Evolutionary conservation across 2,329 filamentous ascomycete species (phyloP).

Genomic region (Passalora sequoiae): DNA sequence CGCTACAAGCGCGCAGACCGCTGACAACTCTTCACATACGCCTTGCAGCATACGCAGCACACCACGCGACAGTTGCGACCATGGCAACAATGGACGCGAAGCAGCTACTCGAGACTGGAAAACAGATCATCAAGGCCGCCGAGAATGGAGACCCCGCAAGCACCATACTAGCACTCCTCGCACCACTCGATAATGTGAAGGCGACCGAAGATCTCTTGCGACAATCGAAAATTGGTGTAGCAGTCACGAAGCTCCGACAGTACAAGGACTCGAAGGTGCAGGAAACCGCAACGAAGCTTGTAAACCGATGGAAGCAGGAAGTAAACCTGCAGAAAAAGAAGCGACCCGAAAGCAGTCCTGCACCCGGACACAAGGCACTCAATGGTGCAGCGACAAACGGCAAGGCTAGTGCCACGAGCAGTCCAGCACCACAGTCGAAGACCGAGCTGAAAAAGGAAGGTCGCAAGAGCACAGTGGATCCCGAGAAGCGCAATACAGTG

Average conservation of each 20-base stretch:
- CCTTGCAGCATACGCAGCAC: background rate
- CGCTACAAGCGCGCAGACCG: background rate
- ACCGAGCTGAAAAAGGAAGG: constrained; percentile 36
- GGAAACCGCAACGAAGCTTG: constrained; percentile 71
- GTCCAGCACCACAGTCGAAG: constrained; percentile 41
- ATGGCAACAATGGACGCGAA: constrained; percentile 64
- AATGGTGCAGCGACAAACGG: constrained; percentile 32
- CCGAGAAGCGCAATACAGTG: constrained; percentile 75
- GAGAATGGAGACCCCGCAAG: constrained; percentile 67
- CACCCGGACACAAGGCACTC: constrained; percentile 36
- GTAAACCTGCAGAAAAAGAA: constrained; percentile 52
- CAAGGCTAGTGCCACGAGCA: constrained; percentile 34
- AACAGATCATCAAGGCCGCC: constrained; percentile 74
- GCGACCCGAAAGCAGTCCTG: constrained; percentile 40
- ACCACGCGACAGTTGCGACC: background rate
- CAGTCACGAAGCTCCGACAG: constrained; percentile 77
- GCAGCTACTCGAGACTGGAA: constrained; percentile 71
- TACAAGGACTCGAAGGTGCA: constrained; percentile 70
- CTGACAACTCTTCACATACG: background rate
- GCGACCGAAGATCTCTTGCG: constrained; percentile 87
- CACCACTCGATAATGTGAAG: constrained; percentile 71
- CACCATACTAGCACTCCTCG: constrained; percentile 68
- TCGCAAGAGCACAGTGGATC: constrained; percentile 51
- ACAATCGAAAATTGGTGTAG: constrained; percentile 84
- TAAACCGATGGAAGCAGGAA: constrained; percentile 78